These are phyloP conservation scores for Coemansia sp. DNA, from an alignment of 192 early-diverging fungal species.

Conservation along the genomic window DNA sequence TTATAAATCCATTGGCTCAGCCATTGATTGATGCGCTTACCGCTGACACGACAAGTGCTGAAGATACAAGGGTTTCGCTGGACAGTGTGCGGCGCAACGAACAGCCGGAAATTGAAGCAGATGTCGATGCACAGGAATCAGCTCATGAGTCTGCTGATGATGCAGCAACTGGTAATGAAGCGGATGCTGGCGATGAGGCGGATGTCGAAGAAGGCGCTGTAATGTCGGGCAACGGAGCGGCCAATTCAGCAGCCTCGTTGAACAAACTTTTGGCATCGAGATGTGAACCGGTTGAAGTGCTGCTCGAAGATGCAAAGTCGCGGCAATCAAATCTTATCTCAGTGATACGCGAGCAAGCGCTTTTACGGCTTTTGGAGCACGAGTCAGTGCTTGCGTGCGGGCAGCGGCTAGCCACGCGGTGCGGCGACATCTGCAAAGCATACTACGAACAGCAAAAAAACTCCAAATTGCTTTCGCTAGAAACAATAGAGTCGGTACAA, in stretches of 20 bases:
- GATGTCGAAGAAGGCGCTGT: not conserved
- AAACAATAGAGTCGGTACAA: slow-evolving; percentile 4
- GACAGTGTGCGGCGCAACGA: not conserved
- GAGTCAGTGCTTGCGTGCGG: slow-evolving; percentile 18
- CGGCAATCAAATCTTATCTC: slow-evolving; percentile 12
- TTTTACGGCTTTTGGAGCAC: slow-evolving; percentile 23
- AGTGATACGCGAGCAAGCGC: slow-evolving; percentile 30
- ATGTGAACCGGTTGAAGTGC: slow-evolving; percentile 12
- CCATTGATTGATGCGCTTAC: slow-evolving; percentile 25
- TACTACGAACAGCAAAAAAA: slow-evolving; percentile 12
- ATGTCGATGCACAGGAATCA: not conserved
- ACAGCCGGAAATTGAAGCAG: not conserved
- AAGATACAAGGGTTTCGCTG: not conserved
- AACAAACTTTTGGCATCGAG: not conserved
- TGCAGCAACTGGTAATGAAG: not conserved
- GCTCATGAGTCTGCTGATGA: not conserved
- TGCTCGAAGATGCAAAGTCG: slow-evolving; percentile 18
- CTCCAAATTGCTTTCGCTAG: slow-evolving; percentile 4
- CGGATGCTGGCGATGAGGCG: not conserved
- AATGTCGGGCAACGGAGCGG: not conserved
- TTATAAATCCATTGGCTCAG: slow-evolving; percentile 31
- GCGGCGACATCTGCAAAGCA: slow-evolving; percentile 3
- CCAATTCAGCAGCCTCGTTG: not conserved
- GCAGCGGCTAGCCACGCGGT: not conserved
- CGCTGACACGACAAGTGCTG: slow-evolving; percentile 3